Evolutionary conservation across 2,329 filamentous ascomycete species (phyloP).

Genomic region (Pseudogymnoascus sp.): DNA sequence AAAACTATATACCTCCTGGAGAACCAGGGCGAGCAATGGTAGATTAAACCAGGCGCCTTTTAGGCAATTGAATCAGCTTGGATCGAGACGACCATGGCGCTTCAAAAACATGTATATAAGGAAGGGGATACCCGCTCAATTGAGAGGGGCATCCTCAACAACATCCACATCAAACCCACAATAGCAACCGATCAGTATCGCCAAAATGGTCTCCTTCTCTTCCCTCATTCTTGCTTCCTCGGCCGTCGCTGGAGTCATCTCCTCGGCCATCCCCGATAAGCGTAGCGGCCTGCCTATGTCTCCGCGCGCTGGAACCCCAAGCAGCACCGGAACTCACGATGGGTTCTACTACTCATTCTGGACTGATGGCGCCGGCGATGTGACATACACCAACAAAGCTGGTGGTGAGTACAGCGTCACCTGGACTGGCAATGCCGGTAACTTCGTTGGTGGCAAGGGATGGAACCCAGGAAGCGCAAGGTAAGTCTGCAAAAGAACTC

Average conservation of each 20-base stretch:
- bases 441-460: conserved; percentile 44
- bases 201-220: conserved; percentile 17
- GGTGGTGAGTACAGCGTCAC: conserved; percentile 42
- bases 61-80: not conserved
- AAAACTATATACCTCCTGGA: not conserved
- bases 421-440: conserved; percentile 39
- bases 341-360: conserved; percentile 55
- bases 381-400: conserved; percentile 47
- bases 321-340: conserved; percentile 43
- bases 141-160: not conserved
- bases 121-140: not conserved
- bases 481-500: conserved; percentile 13
- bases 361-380: conserved; percentile 43
- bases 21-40: not conserved
- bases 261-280: conserved; percentile 2
- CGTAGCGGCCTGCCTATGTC: not conserved
- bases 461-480: conserved; percentile 35
- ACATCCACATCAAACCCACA: not conserved
- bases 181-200: not conserved
- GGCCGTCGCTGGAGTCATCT: conserved; percentile 12
- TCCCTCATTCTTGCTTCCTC: conserved; percentile 15
- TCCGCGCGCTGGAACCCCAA: conserved; percentile 31
- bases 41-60: not conserved
- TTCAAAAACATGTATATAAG: not conserved
- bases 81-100: not conserved